Base-by-base conservation (phyloP, 2,329 filamentous ascomycete species). In the Tolypocladium tropicale region DNA sequence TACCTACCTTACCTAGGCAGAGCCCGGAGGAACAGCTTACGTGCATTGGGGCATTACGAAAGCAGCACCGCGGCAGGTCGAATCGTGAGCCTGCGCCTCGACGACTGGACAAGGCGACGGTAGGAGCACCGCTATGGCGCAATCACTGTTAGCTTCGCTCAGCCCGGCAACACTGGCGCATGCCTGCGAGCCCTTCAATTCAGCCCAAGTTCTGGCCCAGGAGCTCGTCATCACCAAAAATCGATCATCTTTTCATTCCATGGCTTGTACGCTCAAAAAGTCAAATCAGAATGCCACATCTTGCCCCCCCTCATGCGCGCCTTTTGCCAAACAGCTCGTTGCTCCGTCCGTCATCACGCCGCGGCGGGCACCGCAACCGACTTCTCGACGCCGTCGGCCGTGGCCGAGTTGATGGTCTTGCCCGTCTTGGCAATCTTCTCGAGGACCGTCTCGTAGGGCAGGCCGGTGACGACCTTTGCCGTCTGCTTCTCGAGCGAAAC, bases 391-490 rank as follows among this genome's bases (percentile, higher is more conserved):
- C 88, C 88, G 68, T 92, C 87, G 28, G 80, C 86, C 76, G 84
- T 82, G 63, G 81, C 88, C 32, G 80, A 84, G 74, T 88, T 95
- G 70, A 96, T 85, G 68, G 87, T 88, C 83, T 96, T 96, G 67
- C 92, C 92, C 14, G 92, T 96, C 84, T 96, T 96, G 80, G 88
- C 85, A 72, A 96, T 96, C 71, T 89, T 95, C 69, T 82, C 80
- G 59, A 95, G 83, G 57, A 96, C 89, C 52, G 84, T 89, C 62
- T 90, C 84, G 77, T 93, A 96, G 57, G 82, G 78, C 60, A 95
- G 79, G 55, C 74, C 77, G 61, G 91, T 84, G 63, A 87, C 77
- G 63, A 97, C 82, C 62, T 84, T 84, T 61, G 90, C 93, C 60
- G 82, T 90, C 72, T 97, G 91, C 62, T 79, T 85, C 61, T 95